Base-by-base conservation (phyloP, 164 flowering plant species). In the Sextonia rubra region DNA sequence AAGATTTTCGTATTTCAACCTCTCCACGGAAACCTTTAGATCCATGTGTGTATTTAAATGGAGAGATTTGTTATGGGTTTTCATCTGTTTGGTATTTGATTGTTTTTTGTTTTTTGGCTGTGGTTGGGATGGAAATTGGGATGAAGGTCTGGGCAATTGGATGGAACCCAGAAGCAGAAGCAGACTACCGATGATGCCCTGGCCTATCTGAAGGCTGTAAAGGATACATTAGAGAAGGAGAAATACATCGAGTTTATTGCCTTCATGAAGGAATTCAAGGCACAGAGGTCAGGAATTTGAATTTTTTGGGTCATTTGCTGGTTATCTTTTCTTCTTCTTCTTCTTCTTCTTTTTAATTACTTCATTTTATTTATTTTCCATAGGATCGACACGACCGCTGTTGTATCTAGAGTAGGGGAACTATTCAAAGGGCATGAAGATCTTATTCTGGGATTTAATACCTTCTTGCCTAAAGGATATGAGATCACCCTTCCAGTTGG, bases 391-490 rank as follows among this genome's bases (percentile, higher is more conserved):
- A 88, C 91, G 9, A 60, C 82, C 2, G 93, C 89, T 69, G 92
- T 93, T 66, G 87, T 88, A 80, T 80, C 74, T 47, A 85, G 94
- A 79, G 98, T 91, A 63, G 89, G 89, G 76, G 89, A 88, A 0
- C 80, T 96, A 66, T 96, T 96, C 78, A 83, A 80, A 83, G 98
- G 97, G 47, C 86, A 93, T 68, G 74, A 81, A 18, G 80, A 86
- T 73, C 82, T 96, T 29, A 93, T 96, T 77, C 82, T 91, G 79
- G 99, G 97, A n/a, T 95, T 95, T 80, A 95, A 96, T 80, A 87
- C 91, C 68, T 95, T 95, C 82, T 85, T 95, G 81, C 98, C 97
- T 5, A 85, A 89, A 80, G 97, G 97, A 69, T 89, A 82, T 77
- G 91, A 88, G 80, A 91, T 96, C 77, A 90, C 93, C 60, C 91